phyloP scores from a whole-genome alignment of 2,329 filamentous ascomycete genomes.

The Hypoxylon sp. region DNA sequence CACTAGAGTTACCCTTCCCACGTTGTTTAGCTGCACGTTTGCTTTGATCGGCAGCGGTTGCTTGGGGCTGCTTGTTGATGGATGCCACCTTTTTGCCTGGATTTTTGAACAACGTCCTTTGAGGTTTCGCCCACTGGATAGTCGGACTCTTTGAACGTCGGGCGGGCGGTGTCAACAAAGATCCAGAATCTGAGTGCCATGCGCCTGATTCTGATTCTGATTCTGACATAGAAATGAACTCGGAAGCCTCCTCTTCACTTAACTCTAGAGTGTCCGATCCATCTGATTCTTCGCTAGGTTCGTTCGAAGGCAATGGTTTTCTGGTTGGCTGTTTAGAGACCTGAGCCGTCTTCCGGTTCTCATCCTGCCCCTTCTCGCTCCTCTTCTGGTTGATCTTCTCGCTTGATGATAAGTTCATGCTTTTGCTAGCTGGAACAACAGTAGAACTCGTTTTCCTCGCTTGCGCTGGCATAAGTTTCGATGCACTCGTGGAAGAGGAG shows the following conservation, averaged over 20 bases:
- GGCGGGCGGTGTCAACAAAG: conserved; percentile 39
- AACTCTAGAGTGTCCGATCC: conserved; percentile 17
- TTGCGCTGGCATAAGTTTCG: conserved; percentile 37
- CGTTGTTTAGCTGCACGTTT: conserved; percentile 38
- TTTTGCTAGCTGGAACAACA: conserved; percentile 15
- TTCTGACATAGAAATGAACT: conserved; percentile 44
- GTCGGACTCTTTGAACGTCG: conserved; percentile 44
- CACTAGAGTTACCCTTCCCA: conserved; percentile 16
- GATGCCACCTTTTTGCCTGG: conserved; percentile 34
- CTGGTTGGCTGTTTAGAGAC: conserved; percentile 16
- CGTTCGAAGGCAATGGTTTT: conserved; percentile 16
- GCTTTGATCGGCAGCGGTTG: conserved; percentile 21
- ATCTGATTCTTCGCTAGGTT: conserved; percentile 36
- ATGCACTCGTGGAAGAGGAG: conserved; percentile 28
- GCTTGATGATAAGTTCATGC: conserved; percentile 29
- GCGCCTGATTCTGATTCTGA: conserved; percentile 42
- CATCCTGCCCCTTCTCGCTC: conserved; percentile 26
- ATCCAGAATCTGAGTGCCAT: conserved; percentile 45
- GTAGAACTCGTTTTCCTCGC: conserved; percentile 30
- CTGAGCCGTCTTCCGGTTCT: conserved; percentile 13
- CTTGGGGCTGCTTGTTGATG: conserved; percentile 22
- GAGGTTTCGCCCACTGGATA: conserved; percentile 39
- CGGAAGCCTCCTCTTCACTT: conserved; percentile 48
- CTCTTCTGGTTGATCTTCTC: conserved; percentile 33
- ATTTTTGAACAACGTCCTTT: conserved; percentile 42